Evolutionary conservation across 345 rosid species (phyloP).

Genomic region (Brassica cretica): DNA sequence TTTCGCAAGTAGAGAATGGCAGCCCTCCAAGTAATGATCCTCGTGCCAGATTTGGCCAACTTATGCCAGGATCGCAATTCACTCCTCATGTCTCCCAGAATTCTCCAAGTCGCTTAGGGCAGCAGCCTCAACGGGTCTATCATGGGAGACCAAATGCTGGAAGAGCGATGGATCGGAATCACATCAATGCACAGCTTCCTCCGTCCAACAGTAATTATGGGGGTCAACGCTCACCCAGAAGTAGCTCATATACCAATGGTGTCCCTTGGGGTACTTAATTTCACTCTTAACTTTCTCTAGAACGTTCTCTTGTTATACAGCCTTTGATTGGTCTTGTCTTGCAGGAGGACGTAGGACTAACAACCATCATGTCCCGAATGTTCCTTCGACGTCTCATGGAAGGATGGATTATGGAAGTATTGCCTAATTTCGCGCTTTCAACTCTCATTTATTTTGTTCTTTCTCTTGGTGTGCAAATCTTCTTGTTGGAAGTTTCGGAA

Average conservation of each 20-base stretch:
- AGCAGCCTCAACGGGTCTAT: slow-evolving; percentile 57
- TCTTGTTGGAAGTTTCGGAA: slow-evolving; percentile 55
- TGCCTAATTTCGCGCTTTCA: slow-evolving; percentile 49
- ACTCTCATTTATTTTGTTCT: slow-evolving; percentile 39
- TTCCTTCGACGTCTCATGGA: slow-evolving; percentile 79
- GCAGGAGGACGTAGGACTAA: slow-evolving; percentile 68
- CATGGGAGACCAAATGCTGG: slow-evolving; percentile 58
- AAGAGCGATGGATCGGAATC: slow-evolving; percentile 68
- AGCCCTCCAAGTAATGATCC: slow-evolving; percentile 71
- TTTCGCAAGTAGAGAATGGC: slow-evolving; percentile 62
- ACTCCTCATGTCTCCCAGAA: slow-evolving; percentile 63
- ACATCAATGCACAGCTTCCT: slow-evolving; percentile 67
- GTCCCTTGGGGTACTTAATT: slow-evolving; percentile 79
- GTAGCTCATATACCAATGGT: slow-evolving; percentile 63
- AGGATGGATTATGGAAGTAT: slow-evolving; percentile 90
- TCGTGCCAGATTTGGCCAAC: slow-evolving; percentile 59
- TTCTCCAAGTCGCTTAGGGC: slow-evolving; percentile 92
- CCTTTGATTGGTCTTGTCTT: slow-evolving; percentile 8
- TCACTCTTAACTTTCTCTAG: background rate
- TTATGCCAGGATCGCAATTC: slow-evolving; percentile 40
- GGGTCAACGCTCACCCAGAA: slow-evolving; percentile 78
- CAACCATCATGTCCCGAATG: slow-evolving; percentile 67
- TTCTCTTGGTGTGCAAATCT: slow-evolving; percentile 43
- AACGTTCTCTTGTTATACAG: background rate
- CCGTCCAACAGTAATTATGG: slow-evolving; percentile 60